These are phyloP conservation scores for Globisporangium echinulatum DNA, from an alignment of 352 stramenopile genomes.

Conservation along the genomic window DNA sequence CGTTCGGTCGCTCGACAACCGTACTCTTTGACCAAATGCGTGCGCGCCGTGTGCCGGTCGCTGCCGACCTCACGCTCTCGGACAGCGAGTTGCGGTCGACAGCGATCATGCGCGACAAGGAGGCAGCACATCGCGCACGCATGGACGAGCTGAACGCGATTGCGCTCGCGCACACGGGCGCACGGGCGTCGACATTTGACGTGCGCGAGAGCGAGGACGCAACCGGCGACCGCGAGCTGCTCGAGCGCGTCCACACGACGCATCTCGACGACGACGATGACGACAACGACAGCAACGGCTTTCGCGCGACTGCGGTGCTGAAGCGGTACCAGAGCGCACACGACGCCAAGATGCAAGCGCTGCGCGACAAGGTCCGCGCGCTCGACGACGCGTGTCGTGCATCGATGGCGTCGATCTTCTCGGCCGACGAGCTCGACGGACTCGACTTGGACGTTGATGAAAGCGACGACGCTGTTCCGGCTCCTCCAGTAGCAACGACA, in stretches of 20 bases:
- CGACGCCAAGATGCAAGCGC: slow-evolving; percentile 34
- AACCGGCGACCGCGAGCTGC: not conserved
- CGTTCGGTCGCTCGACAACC: slow-evolving; percentile 40
- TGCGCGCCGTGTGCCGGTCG: slow-evolving; percentile 19
- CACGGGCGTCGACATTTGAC: slow-evolving; percentile 30
- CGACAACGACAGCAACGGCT: slow-evolving; percentile 2
- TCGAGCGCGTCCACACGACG: slow-evolving; percentile 7
- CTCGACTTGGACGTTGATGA: slow-evolving; percentile 19
- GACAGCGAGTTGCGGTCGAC: slow-evolving; percentile 21
- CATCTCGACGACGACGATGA: slow-evolving; percentile 13
- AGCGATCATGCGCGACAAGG: slow-evolving; percentile 30
- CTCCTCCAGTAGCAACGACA: not conserved
- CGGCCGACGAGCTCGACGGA: slow-evolving; percentile 41
- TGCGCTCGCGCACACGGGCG: slow-evolving; percentile 35
- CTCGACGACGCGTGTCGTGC: slow-evolving; percentile 52
- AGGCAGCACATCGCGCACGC: slow-evolving; percentile 36
- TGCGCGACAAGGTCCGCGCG: slow-evolving; percentile 31
- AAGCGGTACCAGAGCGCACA: slow-evolving; percentile 36
- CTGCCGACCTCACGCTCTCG: slow-evolving; percentile 2
- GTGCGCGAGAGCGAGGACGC: slow-evolving; percentile 4
- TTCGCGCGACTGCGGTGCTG: slow-evolving; percentile 41
- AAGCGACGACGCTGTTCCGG: not conserved
- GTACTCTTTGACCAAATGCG: slow-evolving; percentile 42
- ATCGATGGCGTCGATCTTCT: slow-evolving; percentile 48
- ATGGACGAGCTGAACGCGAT: slow-evolving; percentile 57